These are phyloP conservation scores for Hypoxylon sp. DNA, from an alignment of 2,329 filamentous ascomycete species.

Conservation along the genomic window DNA sequence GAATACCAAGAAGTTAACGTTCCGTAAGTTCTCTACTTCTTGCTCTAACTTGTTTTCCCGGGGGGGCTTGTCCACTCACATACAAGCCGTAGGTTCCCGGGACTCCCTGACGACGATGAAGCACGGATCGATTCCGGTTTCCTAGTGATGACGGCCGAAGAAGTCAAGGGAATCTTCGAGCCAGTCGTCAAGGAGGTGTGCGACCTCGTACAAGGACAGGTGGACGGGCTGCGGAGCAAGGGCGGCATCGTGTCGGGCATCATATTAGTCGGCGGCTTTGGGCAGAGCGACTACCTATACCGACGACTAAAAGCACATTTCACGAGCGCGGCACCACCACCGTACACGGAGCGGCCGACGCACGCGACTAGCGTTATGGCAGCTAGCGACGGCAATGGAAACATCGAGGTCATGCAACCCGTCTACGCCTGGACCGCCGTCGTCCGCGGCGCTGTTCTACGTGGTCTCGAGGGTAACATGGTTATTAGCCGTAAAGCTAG, in stretches of 20 bases:
- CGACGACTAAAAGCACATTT: conserved; percentile 77
- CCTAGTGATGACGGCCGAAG: conserved; percentile 75
- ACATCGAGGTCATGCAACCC: conserved; percentile 84
- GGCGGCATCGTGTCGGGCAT: conserved; percentile 77
- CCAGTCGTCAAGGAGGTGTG: conserved; percentile 79
- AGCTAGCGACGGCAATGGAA: conserved; percentile 63
- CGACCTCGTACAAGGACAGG: conserved; percentile 75
- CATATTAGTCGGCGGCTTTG: conserved; percentile 84
- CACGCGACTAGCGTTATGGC: conserved; percentile 65
- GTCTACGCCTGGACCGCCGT: conserved; percentile 86
- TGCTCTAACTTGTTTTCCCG: neutral
- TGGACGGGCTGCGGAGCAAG: conserved; percentile 70
- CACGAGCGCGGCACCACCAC: conserved; percentile 66
- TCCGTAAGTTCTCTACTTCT: conserved; percentile 62
- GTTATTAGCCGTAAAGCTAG: conserved; percentile 79
- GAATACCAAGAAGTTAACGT: conserved; percentile 82
- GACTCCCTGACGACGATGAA: conserved; percentile 79
- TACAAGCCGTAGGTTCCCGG: conserved; percentile 68
- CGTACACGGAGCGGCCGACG: conserved; percentile 77
- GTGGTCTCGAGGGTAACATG: conserved; percentile 82
- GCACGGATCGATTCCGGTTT: conserved; percentile 81
- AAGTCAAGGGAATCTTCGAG: conserved; percentile 80
- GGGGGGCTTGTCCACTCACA: neutral
- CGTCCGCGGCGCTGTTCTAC: conserved; percentile 79
- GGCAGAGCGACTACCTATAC: conserved; percentile 82